A percentile compares a stretch with the other conserved stretches of the same genome.
These are phyloP conservation scores for Agrostemma githago DNA, from an alignment of 148 eudicot genomes.

Conservation along the genomic window DNA sequence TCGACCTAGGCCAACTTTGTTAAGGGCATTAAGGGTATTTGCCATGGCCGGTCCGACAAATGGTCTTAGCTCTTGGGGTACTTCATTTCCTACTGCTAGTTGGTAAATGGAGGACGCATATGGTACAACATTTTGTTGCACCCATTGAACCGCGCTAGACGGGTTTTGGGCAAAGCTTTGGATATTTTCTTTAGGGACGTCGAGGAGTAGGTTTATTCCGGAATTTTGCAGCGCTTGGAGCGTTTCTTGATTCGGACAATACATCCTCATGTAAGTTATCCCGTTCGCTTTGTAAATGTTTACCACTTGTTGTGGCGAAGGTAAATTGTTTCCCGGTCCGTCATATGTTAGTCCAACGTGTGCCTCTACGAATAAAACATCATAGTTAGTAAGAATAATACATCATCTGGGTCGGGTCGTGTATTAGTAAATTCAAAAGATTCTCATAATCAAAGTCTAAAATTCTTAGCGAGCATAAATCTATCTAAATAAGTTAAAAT, in stretches of 20 bases:
- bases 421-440: too few species aligned
- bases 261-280: slow-evolving; percentile 30
- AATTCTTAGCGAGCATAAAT: too few species aligned
- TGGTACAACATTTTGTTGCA: slow-evolving; percentile 14
- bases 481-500: too few species aligned
- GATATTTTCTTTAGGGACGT: slow-evolving; percentile 21
- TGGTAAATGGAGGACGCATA: slow-evolving; percentile 13
- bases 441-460: neutral
- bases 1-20: neutral
- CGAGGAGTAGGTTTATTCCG: slow-evolving; percentile 25
- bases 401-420: too few species aligned
- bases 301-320: slow-evolving; percentile 18
- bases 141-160: slow-evolving; percentile 18
- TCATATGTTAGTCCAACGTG: slow-evolving; percentile 31
- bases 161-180: slow-evolving; percentile 19
- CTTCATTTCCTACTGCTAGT: slow-evolving; percentile 14
- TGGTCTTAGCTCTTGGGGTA: too few species aligned
- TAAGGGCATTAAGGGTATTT: too few species aligned
- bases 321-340: slow-evolving; percentile 19
- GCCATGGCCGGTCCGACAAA: too few species aligned
- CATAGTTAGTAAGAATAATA: neutral
- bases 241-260: slow-evolving; percentile 13
- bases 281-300: slow-evolving; percentile 23
- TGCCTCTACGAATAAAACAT: slow-evolving; percentile 11
- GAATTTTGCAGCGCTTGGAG: slow-evolving; percentile 27